Base-by-base conservation (phyloP, 2,329 filamentous ascomycete species). In the Ceratocystis albifundus region DNA sequence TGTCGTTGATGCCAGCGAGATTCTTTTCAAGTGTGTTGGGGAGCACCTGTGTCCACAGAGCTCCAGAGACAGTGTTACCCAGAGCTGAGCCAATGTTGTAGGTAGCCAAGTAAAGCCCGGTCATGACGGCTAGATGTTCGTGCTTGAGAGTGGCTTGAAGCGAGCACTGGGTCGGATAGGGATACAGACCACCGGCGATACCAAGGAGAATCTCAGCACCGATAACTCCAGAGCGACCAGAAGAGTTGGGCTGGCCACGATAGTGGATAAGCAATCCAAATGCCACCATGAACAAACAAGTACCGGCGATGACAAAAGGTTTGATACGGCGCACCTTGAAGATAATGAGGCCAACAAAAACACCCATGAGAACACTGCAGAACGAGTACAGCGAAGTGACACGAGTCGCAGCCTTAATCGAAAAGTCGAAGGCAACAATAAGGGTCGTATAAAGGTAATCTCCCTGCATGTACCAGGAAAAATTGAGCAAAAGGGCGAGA, bases 371-470 rank as follows among this genome's bases (percentile, higher is more conserved):
- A 67, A 86, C 83, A 25, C 82, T 84, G 62, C 74, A 73, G 70
- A 81, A 81, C 0, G 76, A 78, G 77, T 87, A 88, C 1, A 88
- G 77, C 0, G 81, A 83, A 0, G 77, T 76, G 68, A 88, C 80
- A 17, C 84, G 80, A 0, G 83, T 86, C 1, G 85, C 84, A 7
- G 76, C 76, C 62, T 75, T 76, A 69, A 82, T 72, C 63, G 77
- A 80, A 69, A 86, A 84, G 72, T 85, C 77, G 70, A 87, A 88
- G 45, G 79, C 80, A 20, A 88, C 82, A 10, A 80, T 72, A 0
- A 88, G 79, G 1, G 87, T 80, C 0, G 84, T 85, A 74, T 81
- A 87, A 2, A 88, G 78, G 72, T 82, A 87, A 71, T 86, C 82
- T 25, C 80, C 82, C 73, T 88, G 85, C 73, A 86, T 78, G 68